Percentiles rank a stretch among this genome's conserved stretches.
phyloP scores from a whole-genome alignment of 768 basidiomycete genomes.

The Macrolepiota fuliginosa region DNA sequence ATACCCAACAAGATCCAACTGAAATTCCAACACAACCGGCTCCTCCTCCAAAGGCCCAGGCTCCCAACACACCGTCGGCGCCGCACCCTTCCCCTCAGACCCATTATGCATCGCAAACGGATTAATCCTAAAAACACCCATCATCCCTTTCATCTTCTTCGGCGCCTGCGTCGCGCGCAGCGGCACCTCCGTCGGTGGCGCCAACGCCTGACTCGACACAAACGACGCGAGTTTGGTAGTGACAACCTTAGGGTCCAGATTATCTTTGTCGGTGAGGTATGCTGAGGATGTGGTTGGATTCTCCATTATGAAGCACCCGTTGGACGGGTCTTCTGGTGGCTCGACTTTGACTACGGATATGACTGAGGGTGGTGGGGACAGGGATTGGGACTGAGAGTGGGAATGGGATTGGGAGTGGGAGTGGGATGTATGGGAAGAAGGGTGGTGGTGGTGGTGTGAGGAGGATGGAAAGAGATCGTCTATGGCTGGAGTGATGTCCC shows the following conservation, averaged over 20 bases:
- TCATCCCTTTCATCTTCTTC: constrained; percentile 69
- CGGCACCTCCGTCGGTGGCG: constrained; percentile 65
- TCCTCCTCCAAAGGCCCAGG: constrained; percentile 60
- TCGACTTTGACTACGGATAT: constrained; percentile 34
- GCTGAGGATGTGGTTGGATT: constrained; percentile 22
- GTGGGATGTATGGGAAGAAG: neutral
- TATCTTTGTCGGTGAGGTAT: constrained; percentile 1
- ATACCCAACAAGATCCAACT: constrained; percentile 39
- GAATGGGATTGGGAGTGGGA: neutral
- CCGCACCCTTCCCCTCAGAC: constrained; percentile 10
- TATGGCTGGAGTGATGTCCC: neutral
- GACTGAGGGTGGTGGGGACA: constrained; percentile 6
- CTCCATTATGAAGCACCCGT: constrained; percentile 45
- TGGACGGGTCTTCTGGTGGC: constrained; percentile 29
- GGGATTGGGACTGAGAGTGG: neutral
- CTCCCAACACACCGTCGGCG: constrained; percentile 31
- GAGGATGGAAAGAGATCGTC: neutral
- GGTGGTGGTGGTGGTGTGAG: neutral
- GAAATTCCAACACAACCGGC: constrained; percentile 66
- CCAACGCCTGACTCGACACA: constrained; percentile 33
- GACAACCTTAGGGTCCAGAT: neutral
- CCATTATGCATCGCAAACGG: constrained; percentile 65
- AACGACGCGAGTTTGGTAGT: constrained; percentile 18
- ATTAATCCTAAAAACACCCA: constrained; percentile 76
- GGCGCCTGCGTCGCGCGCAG: constrained; percentile 74